Evolutionary conservation across 75 land plant species (phyloP), one percentile per base, ranked within the genome.

Genomic region (Selaginella tamariscina): DNA sequence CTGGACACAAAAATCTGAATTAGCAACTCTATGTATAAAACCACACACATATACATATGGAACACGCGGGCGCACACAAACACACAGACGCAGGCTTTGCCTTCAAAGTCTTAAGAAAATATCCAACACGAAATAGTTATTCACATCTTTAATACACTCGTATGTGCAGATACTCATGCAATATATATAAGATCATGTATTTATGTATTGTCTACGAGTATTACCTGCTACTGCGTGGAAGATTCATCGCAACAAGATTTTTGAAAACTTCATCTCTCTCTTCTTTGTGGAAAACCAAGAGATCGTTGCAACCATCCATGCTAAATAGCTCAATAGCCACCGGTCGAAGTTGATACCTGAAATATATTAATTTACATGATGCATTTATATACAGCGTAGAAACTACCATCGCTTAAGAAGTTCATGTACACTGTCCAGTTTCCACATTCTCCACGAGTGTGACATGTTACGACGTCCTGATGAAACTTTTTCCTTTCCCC

Each of bases 281-380:
- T 66, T 80, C 85, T 73, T 95, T 95, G 76, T 91, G 99, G 70
- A 95, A 95, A 33, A 95, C 89, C 54, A 95, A 77, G 39, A 95
- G 87, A 65, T 95, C 99, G 84, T 95, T 95, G 65, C 83, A 88
- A 24, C 99, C 99, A 88, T 95, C 99, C 89, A 95, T 88, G 89
- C 99, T 91, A 57, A 95, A 95, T 68, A 95, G 81, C 77, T 95
- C 99, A 82, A 95, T 72, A 31, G 99, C 99, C 75, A 95, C 99
- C 72, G 99, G 99, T 0, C 99, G 91, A 1, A 95, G 77, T 75
- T 95, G 99, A 68, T 91, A 95, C n/a, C n/a, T n/a, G n/a, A n/a
- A n/a, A n/a, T n/a, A n/a, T n/a, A n/a, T n/a, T n/a, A n/a, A n/a
- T n/a, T n/a, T n/a, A n/a, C n/a, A n/a, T n/a, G n/a, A n/a, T n/a